A percentile compares a stretch with the other conserved stretches of the same genome.
These are phyloP conservation scores for Entomophthora muscae DNA, from an alignment of 371 early-diverging fungal genomes.

Conservation along the genomic window DNA sequence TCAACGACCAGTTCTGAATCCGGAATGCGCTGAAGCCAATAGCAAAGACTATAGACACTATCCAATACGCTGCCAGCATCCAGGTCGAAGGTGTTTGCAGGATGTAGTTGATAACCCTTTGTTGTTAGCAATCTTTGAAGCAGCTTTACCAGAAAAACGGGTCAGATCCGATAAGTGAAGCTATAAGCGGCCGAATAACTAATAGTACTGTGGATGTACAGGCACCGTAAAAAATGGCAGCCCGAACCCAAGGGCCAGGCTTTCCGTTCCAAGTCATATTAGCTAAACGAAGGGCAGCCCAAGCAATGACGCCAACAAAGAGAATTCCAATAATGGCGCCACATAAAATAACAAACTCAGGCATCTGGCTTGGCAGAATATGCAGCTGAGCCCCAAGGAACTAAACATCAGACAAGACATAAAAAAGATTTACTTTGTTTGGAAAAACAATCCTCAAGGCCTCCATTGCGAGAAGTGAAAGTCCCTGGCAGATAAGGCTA, in stretches of 20 bases:
- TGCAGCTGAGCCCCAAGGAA: not conserved
- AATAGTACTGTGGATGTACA: not conserved
- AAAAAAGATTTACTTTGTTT: not conserved
- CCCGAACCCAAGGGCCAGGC: not conserved
- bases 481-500: not conserved
- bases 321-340: not conserved
- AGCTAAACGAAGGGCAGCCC: not conserved
- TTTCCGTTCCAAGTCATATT: not conserved
- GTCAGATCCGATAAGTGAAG: not conserved
- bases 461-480: not conserved
- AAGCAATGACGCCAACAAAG: not conserved
- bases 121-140: not conserved
- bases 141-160: not conserved
- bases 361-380: not conserved
- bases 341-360: not conserved
- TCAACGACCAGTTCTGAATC: constrained; percentile 18
- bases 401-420: not conserved
- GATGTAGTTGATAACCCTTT: not conserved
- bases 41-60: not conserved
- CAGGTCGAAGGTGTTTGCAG: not conserved
- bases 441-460: not conserved
- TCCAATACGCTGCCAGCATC: not conserved
- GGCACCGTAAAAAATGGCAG: not conserved
- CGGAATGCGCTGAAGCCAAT: not conserved
- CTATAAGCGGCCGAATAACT: not conserved